phyloP scores from a whole-genome alignment of 129 eudicot genomes.

The Escallonia herrerae region DNA sequence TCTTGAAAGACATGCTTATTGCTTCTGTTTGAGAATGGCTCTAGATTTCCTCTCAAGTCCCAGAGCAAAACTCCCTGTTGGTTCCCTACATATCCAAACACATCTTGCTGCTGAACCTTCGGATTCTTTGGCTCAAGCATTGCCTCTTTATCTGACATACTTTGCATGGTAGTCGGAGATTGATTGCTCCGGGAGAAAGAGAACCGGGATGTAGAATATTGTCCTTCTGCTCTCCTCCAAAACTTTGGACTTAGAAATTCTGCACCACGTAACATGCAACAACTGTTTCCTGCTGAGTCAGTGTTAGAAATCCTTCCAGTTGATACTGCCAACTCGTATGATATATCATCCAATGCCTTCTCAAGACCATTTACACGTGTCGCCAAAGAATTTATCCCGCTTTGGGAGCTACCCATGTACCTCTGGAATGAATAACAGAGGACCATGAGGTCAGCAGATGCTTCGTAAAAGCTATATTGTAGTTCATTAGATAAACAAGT shows the following conservation, averaged over 20 bases:
- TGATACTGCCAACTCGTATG: conserved; percentile 61
- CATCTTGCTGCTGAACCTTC: conserved; percentile 13
- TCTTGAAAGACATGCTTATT: conserved; percentile 18
- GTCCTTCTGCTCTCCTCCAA: conserved; percentile 79
- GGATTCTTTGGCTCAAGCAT: conserved; percentile 23
- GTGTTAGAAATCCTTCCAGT: conserved; percentile 48
- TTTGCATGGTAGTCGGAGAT: conserved; percentile 8
- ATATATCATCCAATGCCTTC: conserved; percentile 74
- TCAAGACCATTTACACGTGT: conserved; percentile 93
- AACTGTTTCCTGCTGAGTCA: conserved; percentile 41
- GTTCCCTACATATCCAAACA: conserved; percentile 12
- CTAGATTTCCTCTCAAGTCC: conserved; percentile 24
- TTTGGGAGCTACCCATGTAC: conserved; percentile 83
- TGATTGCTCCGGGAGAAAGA: conserved; percentile 36
- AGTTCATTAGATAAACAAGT: not conserved
- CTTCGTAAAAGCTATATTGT: not conserved
- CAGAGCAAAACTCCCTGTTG: conserved; percentile 14
- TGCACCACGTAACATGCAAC: conserved; percentile 65
- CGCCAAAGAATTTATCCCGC: conserved; percentile 79
- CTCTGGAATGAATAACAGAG: conserved; percentile 33
- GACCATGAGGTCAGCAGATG: not conserved
- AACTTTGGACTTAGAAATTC: conserved; percentile 88
- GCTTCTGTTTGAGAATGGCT: conserved; percentile 11
- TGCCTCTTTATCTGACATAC: conserved; percentile 20
- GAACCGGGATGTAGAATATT: conserved; percentile 25